phyloP scores from a whole-genome alignment of 768 basidiomycete genomes.

The Mycena latifolia region DNA sequence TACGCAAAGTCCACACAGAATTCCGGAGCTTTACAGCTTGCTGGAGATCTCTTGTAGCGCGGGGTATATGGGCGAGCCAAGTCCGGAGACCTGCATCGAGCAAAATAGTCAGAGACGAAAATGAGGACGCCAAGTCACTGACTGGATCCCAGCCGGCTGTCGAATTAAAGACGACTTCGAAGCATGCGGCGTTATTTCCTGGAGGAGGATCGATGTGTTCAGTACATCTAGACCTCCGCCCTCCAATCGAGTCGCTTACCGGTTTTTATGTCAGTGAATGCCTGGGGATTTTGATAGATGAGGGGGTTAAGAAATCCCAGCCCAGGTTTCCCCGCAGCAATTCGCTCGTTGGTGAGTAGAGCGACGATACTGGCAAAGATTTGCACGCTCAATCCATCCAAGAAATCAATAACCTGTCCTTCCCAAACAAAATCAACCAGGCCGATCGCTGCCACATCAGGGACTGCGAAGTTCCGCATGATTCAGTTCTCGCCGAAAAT shows the following conservation, averaged over 20 bases:
- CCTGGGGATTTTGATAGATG: conserved; percentile 4
- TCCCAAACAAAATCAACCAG: background rate
- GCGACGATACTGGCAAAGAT: conserved; percentile 15
- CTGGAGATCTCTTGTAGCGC: conserved; percentile 6
- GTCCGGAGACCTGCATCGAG: conserved; percentile 5
- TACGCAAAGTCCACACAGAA: conserved; percentile 6
- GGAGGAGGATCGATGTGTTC: background rate
- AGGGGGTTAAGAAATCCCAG: conserved; percentile 16
- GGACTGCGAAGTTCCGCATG: background rate
- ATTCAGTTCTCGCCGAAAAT: conserved; percentile 12
- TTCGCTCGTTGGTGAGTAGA: conserved; percentile 9
- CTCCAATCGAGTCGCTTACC: conserved; percentile 7
- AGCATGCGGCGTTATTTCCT: conserved; percentile 1
- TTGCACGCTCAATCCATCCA: background rate
- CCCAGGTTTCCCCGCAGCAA: conserved; percentile 2
- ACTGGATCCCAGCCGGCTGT: conserved; percentile 9
- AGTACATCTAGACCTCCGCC: background rate
- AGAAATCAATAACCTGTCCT: background rate
- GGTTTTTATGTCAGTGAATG: conserved; percentile 4
- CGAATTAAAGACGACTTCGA: background rate
- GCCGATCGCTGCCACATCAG: conserved; percentile 8
- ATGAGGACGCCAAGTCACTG: background rate
- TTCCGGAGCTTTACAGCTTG: conserved; percentile 4
- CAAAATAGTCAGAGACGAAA: background rate
- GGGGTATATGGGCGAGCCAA: conserved; percentile 8